These are phyloP conservation scores for Dalechampia spathulata DNA, from an alignment of 441 rosid species.

Conservation along the genomic window DNA sequence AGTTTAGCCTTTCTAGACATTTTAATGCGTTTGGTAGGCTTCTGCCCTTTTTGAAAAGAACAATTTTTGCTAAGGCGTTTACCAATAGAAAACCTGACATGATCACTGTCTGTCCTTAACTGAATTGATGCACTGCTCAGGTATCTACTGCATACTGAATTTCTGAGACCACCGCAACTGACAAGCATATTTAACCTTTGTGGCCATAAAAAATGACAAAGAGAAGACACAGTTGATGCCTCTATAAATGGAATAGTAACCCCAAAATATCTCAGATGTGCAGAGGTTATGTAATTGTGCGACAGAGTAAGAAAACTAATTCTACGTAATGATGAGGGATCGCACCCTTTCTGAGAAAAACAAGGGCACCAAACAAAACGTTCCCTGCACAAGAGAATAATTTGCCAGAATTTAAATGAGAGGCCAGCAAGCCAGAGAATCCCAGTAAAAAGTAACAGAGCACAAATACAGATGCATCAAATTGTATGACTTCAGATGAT, in stretches of 20 bases:
- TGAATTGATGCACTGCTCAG: conserved; percentile 41
- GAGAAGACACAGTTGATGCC: conserved; percentile 7
- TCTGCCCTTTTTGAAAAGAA: conserved; percentile 27
- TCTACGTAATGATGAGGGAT: conserved; percentile 15
- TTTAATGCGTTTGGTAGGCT: conserved; percentile 36
- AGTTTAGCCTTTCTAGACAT: conserved; percentile 53
- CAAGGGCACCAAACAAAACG: conserved; percentile 13
- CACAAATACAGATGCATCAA: too few relatives aligned
- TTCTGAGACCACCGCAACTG: not conserved
- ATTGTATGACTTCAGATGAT: too few relatives aligned
- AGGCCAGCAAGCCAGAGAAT: too few relatives aligned
- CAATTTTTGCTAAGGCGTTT: conserved; percentile 16
- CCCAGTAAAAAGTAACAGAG: too few relatives aligned
- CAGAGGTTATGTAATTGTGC: conserved; percentile 10
- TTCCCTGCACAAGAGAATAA: too few relatives aligned
- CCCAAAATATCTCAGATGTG: conserved; percentile 13
- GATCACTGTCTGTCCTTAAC: conserved; percentile 44
- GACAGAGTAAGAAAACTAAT: conserved; percentile 8
- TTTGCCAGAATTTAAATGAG: too few relatives aligned
- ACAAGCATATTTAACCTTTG: too few relatives aligned
- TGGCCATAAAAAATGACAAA: not conserved
- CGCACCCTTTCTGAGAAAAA: conserved; percentile 13
- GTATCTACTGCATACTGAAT: conserved; percentile 26
- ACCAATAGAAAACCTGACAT: conserved; percentile 54
- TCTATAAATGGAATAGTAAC: conserved; percentile 17